phyloP scores from a whole-genome alignment of 1,139 yeast genomes.

The Diutina neorugosa region DNA sequence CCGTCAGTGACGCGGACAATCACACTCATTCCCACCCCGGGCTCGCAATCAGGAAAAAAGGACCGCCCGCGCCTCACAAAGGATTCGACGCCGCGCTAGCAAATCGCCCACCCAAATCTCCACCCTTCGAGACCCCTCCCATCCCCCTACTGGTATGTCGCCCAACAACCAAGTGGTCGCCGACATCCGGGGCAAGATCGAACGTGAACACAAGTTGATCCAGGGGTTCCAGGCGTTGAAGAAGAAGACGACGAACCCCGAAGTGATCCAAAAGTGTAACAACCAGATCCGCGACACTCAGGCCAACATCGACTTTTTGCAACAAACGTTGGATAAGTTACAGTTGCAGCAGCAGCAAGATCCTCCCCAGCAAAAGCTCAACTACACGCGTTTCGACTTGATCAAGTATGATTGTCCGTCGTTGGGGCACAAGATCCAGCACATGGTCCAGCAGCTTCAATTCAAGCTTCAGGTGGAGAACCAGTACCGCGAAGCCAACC shows the following conservation, averaged over 20 bases:
- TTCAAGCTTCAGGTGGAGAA: slow-evolving; percentile 88
- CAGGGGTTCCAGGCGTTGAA: slow-evolving; percentile 78
- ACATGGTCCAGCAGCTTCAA: slow-evolving; percentile 89
- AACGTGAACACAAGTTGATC: slow-evolving; percentile 76
- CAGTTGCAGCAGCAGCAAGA: slow-evolving; percentile 7
- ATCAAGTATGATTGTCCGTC: slow-evolving; percentile 91
- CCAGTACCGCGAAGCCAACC: slow-evolving; percentile 87
- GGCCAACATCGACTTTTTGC: slow-evolving; percentile 78
- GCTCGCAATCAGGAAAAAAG: background rate
- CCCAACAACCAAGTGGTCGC: slow-evolving; percentile 21
- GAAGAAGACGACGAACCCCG: slow-evolving; percentile 62
- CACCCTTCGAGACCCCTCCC: background rate
- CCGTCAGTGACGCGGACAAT: background rate
- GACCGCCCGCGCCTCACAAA: background rate
- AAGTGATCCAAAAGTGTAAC: slow-evolving; percentile 84
- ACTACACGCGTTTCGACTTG: slow-evolving; percentile 62
- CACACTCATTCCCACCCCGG: no score
- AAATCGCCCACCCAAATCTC: background rate
- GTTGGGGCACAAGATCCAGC: slow-evolving; percentile 87
- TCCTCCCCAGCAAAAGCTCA: slow-evolving; percentile 16
- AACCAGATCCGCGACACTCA: slow-evolving; percentile 86
- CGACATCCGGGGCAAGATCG: slow-evolving; percentile 74
- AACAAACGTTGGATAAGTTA: slow-evolving; percentile 61
- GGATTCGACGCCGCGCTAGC: background rate
- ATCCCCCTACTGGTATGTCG: background rate